Percentiles rank a stretch among this genome's conserved stretches.
These are phyloP conservation scores for Cymbidium sinense DNA, from an alignment of 106 monocot species.

Conservation along the genomic window DNA sequence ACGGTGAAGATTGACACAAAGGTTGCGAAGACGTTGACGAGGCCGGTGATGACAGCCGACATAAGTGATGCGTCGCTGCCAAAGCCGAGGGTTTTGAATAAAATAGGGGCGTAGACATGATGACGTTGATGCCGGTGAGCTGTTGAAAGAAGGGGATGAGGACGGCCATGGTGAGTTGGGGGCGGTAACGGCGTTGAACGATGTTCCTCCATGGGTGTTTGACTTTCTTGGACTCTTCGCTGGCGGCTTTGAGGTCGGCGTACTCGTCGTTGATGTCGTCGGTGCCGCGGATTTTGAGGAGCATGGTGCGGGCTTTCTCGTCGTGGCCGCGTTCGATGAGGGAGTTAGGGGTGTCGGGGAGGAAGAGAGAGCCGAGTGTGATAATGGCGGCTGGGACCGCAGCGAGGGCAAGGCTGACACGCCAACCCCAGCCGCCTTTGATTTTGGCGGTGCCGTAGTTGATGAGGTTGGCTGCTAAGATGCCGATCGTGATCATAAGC, in stretches of 20 bases:
- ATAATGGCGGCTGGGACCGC: conserved; percentile 16
- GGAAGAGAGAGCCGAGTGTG: conserved; percentile 12
- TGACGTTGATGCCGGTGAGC: conserved; percentile 63
- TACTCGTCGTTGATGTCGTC: conserved; percentile 18
- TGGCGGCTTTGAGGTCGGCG: conserved; percentile 17
- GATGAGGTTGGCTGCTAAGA: conserved; percentile 17
- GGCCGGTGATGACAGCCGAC: conserved; percentile 56
- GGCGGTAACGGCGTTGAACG: conserved; percentile 28
- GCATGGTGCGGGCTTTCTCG: conserved; percentile 15
- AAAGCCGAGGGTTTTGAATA: conserved; percentile 59
- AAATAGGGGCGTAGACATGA: conserved; percentile 68
- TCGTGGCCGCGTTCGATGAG: conserved; percentile 16
- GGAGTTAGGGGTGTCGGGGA: conserved; percentile 18
- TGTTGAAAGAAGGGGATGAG: conserved; percentile 54
- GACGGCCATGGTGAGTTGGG: conserved; percentile 45
- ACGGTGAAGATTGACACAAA: conserved; percentile 35
- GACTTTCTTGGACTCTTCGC: conserved; percentile 16
- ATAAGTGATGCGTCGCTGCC: conserved; percentile 41
- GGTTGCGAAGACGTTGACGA: conserved; percentile 49
- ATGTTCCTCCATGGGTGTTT: conserved; percentile 58
- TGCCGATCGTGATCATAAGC: conserved; percentile 16
- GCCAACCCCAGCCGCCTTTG: conserved; percentile 8
- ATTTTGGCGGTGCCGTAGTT: conserved; percentile 17
- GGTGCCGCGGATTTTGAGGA: conserved; percentile 18
- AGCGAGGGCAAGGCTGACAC: conserved; percentile 11